A percentile compares a stretch with the other conserved stretches of the same genome.
These are phyloP conservation scores for Russula griseocarnosa DNA, from an alignment of 768 basidiomycete genomes.

Conservation along the genomic window DNA sequence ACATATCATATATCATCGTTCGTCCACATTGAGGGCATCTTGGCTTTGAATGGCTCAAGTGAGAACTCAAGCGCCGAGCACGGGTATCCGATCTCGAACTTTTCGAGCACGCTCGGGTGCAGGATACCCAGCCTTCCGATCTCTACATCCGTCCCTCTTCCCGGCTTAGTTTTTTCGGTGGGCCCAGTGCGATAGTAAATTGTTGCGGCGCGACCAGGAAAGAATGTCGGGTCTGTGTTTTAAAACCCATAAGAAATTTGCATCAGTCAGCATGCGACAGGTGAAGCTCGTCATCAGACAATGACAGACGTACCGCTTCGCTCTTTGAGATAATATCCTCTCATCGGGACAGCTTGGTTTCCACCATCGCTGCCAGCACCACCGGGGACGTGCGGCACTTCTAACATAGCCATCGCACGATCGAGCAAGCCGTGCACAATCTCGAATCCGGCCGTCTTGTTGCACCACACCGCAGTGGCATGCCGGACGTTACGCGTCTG, in stretches of 20 bases:
- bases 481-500: conserved; percentile 86
- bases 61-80: conserved; percentile 95
- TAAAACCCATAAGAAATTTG: neutral
- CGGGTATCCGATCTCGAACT: conserved; percentile 92
- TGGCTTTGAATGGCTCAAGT: conserved; percentile 89
- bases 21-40: conserved; percentile 54
- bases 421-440: conserved; percentile 93
- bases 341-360: conserved; percentile 50
- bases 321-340: conserved; percentile 90
- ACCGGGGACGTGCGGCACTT: conserved; percentile 72
- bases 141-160: conserved; percentile 48
- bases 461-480: conserved; percentile 91
- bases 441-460: conserved; percentile 96
- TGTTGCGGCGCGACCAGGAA: conserved; percentile 90
- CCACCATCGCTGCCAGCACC: conserved; percentile 40
- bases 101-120: conserved; percentile 86
- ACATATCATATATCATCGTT: conserved; percentile 39
- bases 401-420: conserved; percentile 93
- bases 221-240: conserved; percentile 81
- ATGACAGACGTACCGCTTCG: conserved; percentile 55
- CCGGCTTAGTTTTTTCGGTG: neutral
- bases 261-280: neutral
- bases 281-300: neutral
- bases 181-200: conserved; percentile 73
- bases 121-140: conserved; percentile 92